Evolutionary conservation across 1,284 basidiomycete species (phyloP).

Genomic region (Heterobasidion annosum): DNA sequence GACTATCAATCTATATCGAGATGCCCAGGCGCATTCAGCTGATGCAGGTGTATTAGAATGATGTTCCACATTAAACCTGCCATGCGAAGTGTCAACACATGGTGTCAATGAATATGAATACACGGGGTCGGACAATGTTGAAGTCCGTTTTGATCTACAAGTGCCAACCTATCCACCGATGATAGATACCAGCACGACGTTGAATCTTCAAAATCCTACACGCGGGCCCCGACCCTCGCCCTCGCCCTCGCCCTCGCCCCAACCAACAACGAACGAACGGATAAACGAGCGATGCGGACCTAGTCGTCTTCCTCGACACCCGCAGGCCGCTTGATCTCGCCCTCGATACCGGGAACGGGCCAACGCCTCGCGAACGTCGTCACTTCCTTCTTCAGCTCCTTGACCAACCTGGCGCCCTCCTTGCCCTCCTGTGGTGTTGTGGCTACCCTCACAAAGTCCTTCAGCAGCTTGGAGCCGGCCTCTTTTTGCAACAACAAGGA

Average conservation of each 20-base stretch:
- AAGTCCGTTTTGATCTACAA: conserved; percentile 11
- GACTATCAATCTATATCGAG: too few relatives aligned
- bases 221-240: background rate
- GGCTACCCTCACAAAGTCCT: conserved; percentile 90
- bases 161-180: background rate
- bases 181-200: conserved; percentile 7
- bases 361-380: conserved; percentile 74
- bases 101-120: background rate
- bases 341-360: conserved; percentile 86
- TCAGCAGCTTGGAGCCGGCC: conserved; percentile 90
- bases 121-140: conserved; percentile 11
- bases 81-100: background rate
- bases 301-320: conserved; percentile 54
- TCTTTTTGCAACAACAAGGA: conserved; percentile 86
- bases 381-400: conserved; percentile 69
- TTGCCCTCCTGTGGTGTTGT: conserved; percentile 64
- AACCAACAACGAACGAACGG: background rate
- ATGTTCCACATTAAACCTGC: background rate
- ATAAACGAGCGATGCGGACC: background rate
- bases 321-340: conserved; percentile 50
- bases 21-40: too few relatives aligned
- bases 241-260: background rate
- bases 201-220: conserved; percentile 12
- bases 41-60: background rate
- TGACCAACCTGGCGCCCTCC: conserved; percentile 65